A percentile compares a stretch with the other conserved stretches of the same genome.
Evolutionary conservation across 148 eudicot species (phyloP).

Genomic region (Polygonum aviculare): DNA sequence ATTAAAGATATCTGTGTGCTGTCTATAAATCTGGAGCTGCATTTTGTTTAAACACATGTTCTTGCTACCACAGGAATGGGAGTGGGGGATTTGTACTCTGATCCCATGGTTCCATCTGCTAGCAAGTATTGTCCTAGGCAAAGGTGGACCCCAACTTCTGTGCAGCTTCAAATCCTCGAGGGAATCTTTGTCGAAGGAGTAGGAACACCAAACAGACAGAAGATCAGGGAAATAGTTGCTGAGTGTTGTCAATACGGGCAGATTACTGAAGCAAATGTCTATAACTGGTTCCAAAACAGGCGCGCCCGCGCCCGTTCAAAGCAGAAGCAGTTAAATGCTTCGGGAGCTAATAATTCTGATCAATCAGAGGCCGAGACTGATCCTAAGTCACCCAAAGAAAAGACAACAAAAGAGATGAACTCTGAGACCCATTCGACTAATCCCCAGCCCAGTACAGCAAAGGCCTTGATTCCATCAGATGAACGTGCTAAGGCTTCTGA

Average conservation of each 20-base stretch:
- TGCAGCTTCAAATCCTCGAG: constrained; percentile 82
- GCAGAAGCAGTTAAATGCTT: constrained; percentile 52
- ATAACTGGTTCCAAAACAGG: constrained; percentile 93
- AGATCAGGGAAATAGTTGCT: constrained; percentile 71
- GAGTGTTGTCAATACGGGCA: constrained; percentile 79
- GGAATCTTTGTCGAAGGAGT: constrained; percentile 78
- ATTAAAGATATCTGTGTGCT: not conserved
- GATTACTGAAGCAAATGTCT: constrained; percentile 83
- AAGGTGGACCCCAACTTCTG: constrained; percentile 83
- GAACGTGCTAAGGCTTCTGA: constrained; percentile 33
- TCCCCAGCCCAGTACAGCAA: constrained; percentile 34
- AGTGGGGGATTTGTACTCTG: constrained; percentile 61
- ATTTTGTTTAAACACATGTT: not conserved
- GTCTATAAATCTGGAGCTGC: not conserved
- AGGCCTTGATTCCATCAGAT: constrained; percentile 37
- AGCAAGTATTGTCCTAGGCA: constrained; percentile 70
- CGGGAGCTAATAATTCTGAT: constrained; percentile 45
- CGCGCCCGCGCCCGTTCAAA: constrained; percentile 73
- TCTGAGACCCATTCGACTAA: constrained; percentile 43
- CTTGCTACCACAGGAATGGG: constrained; percentile 47
- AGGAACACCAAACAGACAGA: constrained; percentile 89
- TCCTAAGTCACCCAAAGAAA: constrained; percentile 67
- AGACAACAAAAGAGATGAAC: constrained; percentile 55
- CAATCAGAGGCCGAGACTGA: constrained; percentile 67
- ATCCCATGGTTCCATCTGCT: constrained; percentile 59